Percentiles rank a stretch among this genome's conserved stretches.
Conservation (phyloP, 768 basidiomycete genomes). For the Tephrocybe sp. region DNA sequence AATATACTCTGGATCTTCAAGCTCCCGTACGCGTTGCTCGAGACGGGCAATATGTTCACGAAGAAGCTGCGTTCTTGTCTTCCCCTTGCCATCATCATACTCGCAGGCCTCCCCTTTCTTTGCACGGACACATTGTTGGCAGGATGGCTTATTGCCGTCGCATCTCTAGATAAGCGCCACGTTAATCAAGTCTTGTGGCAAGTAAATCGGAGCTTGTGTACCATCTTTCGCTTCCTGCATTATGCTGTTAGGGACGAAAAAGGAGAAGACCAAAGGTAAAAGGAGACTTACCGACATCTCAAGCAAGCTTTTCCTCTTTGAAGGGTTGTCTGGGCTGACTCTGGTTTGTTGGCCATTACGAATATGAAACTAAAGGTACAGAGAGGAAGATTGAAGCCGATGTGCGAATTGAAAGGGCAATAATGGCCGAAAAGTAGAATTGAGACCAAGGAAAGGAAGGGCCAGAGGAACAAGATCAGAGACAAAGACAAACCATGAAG, state of each 20-base stretch:
- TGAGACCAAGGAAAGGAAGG: constrained; percentile 18
- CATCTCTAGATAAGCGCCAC: constrained; percentile 52
- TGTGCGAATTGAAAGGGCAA: constrained; percentile 24
- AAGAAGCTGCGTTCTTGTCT: constrained; percentile 76
- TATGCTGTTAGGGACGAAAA: constrained; percentile 4
- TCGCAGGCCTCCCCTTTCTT: constrained; percentile 76
- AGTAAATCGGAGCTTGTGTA: constrained; percentile 18
- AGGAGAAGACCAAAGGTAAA: too few relatives aligned
- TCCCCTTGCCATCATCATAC: constrained; percentile 83
- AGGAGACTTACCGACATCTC: constrained; percentile 58
- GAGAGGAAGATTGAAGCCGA: constrained; percentile 19
- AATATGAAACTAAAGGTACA: constrained; percentile 33
- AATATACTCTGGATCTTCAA: constrained; percentile 72
- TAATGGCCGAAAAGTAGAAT: constrained; percentile 28
- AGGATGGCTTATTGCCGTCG: constrained; percentile 73
- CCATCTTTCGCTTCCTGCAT: constrained; percentile 70
- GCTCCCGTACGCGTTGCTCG: constrained; percentile 68
- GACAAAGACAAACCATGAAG: constrained; percentile 26
- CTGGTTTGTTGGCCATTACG: constrained; percentile 52
- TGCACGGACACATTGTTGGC: constrained; percentile 74
- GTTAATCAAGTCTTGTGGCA: constrained; percentile 1
- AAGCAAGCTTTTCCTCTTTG: constrained; percentile 73
- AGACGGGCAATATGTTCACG: constrained; percentile 74
- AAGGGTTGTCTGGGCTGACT: constrained; percentile 41
- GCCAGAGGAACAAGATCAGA: constrained; percentile 22